Evolutionary conservation across 2,329 filamentous ascomycete genomes (phyloP), one percentile per base, ranked within the genome.

Genomic region (Claviceps paspali): DNA sequence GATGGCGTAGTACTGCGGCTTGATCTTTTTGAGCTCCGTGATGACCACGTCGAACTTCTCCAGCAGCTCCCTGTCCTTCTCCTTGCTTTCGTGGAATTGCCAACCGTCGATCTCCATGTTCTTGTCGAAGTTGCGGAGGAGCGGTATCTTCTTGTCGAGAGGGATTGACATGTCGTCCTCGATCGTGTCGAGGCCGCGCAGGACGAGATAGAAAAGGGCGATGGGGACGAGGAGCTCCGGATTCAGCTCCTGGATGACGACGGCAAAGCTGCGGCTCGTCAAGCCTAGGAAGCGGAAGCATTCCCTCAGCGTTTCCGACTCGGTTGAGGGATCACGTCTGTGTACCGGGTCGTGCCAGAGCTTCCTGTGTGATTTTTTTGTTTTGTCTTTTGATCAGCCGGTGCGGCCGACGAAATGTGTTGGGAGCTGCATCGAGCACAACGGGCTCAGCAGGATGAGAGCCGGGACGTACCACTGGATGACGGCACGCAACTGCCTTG

Each of bases 151-250:
- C 52, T 72, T 78, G 45, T 73, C 70, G 28, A 88, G 63, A 3
- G 80, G 67, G 42, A 98, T 79, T 5, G 86, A 93, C 77, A 95
- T 96, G 60, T 98, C 91, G 67, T 98, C 91, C 62, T 98, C 91
- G 42, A 98, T 83, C n/a, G 91, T 98, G 60, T 98, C 91, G 35
- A 98, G 73, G 33, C 84, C 91, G 43, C 91, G 83, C 38, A 98
- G 70, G 37, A 85, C 74, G 21, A 98, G 74, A 64, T 98, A 98
- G 70, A 98, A 98, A 8, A 96, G 67, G 39, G 79, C 77, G 32
- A 96, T 72, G 18, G 91, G 86, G 29, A 95, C 74, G 26, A 96
- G 74, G 23, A 98, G 76, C 62, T 98, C 88, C 1, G 86, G 86
- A 55, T 95, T 87, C 30, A 98, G 73, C 63, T 98, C 91, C 61